Percentiles rank a stretch among this genome's conserved stretches.
Conservation (phyloP, 768 basidiomycete genomes). For the Rhodotorula graminis region DNA sequence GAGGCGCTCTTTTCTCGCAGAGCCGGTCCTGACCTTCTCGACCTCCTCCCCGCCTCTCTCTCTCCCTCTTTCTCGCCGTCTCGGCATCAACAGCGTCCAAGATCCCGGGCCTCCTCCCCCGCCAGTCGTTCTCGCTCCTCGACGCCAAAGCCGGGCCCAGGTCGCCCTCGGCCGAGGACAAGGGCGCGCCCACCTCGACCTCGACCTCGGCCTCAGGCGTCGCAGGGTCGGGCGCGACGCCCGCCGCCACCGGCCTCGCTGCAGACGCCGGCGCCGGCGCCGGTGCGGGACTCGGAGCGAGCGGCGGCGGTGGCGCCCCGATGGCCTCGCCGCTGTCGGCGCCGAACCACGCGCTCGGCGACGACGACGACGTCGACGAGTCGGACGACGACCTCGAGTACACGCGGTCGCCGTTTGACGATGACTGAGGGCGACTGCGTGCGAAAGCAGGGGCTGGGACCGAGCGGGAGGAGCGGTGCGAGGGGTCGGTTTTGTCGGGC, state of each 20-base stretch:
- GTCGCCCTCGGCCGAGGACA: not conserved
- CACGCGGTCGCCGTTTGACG: slow-evolving; percentile 29
- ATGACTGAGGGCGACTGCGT: slow-evolving; percentile 22
- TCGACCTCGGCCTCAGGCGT: not conserved
- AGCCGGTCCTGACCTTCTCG: too few species aligned
- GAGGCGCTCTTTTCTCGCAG: too few species aligned
- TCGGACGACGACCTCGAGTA: slow-evolving; percentile 35
- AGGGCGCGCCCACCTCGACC: not conserved
- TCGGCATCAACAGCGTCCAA: not conserved
- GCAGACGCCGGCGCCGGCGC: not conserved
- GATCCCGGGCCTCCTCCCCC: slow-evolving; percentile 31
- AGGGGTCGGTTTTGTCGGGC: too few species aligned
- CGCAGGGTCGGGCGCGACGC: too few species aligned
- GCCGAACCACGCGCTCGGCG: slow-evolving; percentile 7
- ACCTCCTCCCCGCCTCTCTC: not conserved
- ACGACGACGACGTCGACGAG: slow-evolving; percentile 4
- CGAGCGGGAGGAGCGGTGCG: too few species aligned
- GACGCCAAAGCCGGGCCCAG: slow-evolving; percentile 10
- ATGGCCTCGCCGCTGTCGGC: slow-evolving; percentile 2
- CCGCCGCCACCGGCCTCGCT: not conserved
- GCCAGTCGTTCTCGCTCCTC: slow-evolving; percentile 34
- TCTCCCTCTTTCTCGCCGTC: not conserved
- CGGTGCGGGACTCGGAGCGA: not conserved
- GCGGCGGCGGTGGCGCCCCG: too few species aligned
- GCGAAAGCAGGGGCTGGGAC: too few species aligned